Conservation (phyloP, 1,139 yeast genomes). For the Meyerozyma sp. region DNA sequence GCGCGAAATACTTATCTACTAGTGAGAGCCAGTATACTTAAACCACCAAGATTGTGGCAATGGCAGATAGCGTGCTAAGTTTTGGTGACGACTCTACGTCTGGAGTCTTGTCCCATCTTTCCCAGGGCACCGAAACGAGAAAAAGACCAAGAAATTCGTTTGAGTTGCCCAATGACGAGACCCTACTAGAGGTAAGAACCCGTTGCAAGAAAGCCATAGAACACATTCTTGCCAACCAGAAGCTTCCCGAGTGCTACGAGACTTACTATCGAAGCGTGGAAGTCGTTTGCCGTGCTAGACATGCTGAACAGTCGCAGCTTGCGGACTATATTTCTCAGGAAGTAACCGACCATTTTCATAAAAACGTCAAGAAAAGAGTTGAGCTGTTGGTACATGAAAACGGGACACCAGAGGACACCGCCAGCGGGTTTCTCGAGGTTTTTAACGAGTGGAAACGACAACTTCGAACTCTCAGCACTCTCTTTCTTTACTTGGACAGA, state of each 20-base stretch:
- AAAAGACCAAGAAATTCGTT: constrained; percentile 1
- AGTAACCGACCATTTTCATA: constrained; percentile 14
- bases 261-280: constrained; percentile 27
- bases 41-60: not conserved
- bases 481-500: constrained; percentile 33
- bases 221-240: constrained; percentile 14
- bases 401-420: not conserved
- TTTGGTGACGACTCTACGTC: not conserved
- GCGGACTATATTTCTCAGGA: constrained; percentile 16
- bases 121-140: not conserved
- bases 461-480: constrained; percentile 19
- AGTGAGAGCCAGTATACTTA: no score
- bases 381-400: not conserved
- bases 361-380: not conserved
- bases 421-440: constrained; percentile 11
- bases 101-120: not conserved
- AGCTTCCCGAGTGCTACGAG: constrained; percentile 19
- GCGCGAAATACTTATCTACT: not conserved
- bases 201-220: constrained; percentile 12
- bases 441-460: constrained; percentile 23
- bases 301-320: constrained; percentile 27
- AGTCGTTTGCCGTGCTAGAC: constrained; percentile 27
- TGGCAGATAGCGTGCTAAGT: not conserved
- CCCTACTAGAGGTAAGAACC: not conserved
- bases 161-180: not conserved